A percentile compares a stretch with the other conserved stretches of the same genome.
Conservation (phyloP, 495 filamentous ascomycete genomes). For the Penicillium samsonianum region DNA sequence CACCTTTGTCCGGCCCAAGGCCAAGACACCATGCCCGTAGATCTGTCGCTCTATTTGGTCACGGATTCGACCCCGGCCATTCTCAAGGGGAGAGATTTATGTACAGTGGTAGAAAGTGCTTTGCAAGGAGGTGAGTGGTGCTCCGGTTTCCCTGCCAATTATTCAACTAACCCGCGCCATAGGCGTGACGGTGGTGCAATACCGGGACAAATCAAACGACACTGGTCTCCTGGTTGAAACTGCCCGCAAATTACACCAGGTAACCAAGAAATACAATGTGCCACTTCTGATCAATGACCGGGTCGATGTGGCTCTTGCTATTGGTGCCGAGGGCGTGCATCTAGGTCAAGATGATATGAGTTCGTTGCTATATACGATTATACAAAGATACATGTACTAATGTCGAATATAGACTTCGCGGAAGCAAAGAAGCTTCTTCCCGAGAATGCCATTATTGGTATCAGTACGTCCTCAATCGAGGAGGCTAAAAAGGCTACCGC, state of each 20-base stretch:
- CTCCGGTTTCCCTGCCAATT: not conserved
- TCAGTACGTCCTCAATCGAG: constrained; percentile 67
- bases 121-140: constrained; percentile 62
- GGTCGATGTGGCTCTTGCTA: constrained; percentile 85
- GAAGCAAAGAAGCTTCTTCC: constrained; percentile 74
- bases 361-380: constrained; percentile 39
- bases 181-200: constrained; percentile 86
- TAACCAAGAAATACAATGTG: constrained; percentile 67
- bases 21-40: constrained; percentile 36
- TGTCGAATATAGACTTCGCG: constrained; percentile 32
- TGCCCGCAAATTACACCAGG: constrained; percentile 66
- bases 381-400: constrained; percentile 1
- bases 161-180: constrained; percentile 16
- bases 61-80: constrained; percentile 86
- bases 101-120: constrained; percentile 72
- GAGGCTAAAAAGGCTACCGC: constrained; percentile 67
- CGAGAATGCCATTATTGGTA: constrained; percentile 66
- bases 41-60: constrained; percentile 81
- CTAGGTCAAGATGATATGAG: constrained; percentile 94
- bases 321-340: constrained; percentile 87
- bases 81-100: constrained; percentile 68
- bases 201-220: constrained; percentile 82
- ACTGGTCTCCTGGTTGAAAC: constrained; percentile 71
- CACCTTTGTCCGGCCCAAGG: not conserved
- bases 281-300: constrained; percentile 95